These are phyloP conservation scores for Tetraselmis striata DNA, from an alignment of 139 green algal species.

Conservation along the genomic window DNA sequence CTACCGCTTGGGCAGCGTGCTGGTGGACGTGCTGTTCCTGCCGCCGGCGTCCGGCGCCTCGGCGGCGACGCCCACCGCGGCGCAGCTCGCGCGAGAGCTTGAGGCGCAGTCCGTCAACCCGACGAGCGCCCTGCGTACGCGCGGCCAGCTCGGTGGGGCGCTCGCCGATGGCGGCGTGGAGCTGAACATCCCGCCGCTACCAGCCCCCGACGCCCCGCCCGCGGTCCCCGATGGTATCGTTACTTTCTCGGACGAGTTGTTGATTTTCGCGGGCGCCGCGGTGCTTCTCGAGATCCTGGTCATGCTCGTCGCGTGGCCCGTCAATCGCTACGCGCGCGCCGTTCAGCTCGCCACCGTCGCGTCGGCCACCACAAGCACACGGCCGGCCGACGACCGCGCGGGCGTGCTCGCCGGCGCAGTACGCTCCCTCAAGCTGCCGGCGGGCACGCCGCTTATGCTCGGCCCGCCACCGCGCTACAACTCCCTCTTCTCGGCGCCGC, in stretches of 20 bases:
- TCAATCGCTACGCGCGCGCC: not conserved
- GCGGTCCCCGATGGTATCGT: not conserved
- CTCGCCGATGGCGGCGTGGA: not conserved
- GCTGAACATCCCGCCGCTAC: not conserved
- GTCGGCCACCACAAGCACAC: not conserved
- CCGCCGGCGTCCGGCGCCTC: too few relatives aligned
- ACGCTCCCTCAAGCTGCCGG: not conserved
- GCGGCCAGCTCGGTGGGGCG: not conserved
- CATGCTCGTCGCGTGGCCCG: not conserved
- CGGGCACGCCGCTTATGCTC: not conserved
- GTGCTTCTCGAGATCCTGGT: not conserved
- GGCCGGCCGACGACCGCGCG: not conserved
- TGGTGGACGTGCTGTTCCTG: not conserved
- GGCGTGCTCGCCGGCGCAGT: not conserved
- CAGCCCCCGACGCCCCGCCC: not conserved
- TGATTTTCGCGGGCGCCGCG: not conserved
- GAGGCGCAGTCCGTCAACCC: not conserved
- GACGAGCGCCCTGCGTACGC: not conserved
- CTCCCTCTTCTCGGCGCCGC: not conserved
- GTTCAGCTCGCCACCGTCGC: not conserved
- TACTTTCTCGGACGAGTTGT: not conserved
- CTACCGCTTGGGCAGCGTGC: not conserved
- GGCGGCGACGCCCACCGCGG: not conserved
- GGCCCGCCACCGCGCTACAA: not conserved
- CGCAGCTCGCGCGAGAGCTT: not conserved